Conservation (phyloP, 495 filamentous ascomycete genomes). For the Neurospora terricola region DNA sequence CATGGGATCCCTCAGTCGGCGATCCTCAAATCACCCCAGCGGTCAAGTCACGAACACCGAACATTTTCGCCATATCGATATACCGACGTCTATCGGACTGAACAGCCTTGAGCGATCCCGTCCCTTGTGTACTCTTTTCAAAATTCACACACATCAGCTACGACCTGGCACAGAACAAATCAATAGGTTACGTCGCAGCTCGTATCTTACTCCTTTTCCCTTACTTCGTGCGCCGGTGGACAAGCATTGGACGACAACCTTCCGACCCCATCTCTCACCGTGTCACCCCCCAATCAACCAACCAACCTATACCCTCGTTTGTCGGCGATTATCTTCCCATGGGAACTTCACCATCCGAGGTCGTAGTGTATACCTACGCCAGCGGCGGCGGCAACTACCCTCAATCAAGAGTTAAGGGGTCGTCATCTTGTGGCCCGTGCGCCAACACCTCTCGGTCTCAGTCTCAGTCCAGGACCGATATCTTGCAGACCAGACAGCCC, state of each 20-base stretch:
- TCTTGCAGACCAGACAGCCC: not conserved
- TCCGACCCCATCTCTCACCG: not conserved
- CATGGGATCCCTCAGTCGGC: not conserved
- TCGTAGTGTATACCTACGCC: not conserved
- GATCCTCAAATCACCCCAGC: not conserved
- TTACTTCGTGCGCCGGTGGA: not conserved
- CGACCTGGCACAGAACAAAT: not conserved
- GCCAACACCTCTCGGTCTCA: not conserved
- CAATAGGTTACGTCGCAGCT: conserved; percentile 16
- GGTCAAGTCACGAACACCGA: not conserved
- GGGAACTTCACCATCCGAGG: not conserved
- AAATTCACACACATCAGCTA: not conserved
- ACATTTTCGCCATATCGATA: not conserved
- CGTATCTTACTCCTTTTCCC: conserved; percentile 7
- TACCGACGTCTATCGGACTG: not conserved
- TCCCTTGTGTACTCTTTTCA: not conserved
- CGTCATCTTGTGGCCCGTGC: not conserved
- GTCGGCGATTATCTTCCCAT: not conserved
- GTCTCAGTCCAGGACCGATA: not conserved
- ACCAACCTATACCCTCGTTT: not conserved
- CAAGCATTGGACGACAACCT: not conserved
- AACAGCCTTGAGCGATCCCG: not conserved
- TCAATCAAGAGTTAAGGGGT: not conserved
- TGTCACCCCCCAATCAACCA: not conserved
- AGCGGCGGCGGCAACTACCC: not conserved